Percentiles rank a stretch among this genome's conserved stretches.
Conservation (phyloP, 2,329 filamentous ascomycete species). For the Hawksworthiomyces lignivorus region DNA sequence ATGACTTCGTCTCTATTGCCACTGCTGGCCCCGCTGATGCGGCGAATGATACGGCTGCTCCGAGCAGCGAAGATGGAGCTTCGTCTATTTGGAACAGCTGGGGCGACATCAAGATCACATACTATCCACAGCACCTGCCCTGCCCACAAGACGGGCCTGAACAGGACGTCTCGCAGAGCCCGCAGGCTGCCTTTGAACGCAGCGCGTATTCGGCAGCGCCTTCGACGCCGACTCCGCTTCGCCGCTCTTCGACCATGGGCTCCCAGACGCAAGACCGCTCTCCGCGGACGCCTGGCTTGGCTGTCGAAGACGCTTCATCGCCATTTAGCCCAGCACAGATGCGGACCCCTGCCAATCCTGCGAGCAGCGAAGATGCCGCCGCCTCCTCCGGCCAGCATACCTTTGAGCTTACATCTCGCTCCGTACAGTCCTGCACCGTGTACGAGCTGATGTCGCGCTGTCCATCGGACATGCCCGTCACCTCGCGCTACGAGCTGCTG, state of each 20-base stretch:
- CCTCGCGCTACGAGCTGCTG: slow-evolving; percentile 75
- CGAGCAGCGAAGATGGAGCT: not conserved
- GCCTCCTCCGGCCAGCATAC: slow-evolving; percentile 42
- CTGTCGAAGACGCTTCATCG: slow-evolving; percentile 38
- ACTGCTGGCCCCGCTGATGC: slow-evolving; percentile 39
- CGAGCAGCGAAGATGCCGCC: slow-evolving; percentile 32
- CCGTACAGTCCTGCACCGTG: slow-evolving; percentile 44
- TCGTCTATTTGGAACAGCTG: slow-evolving; percentile 59
- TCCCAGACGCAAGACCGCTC: slow-evolving; percentile 30
- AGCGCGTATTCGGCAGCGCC: slow-evolving; percentile 40
- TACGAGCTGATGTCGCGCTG: slow-evolving; percentile 49
- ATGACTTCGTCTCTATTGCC: slow-evolving; percentile 71
- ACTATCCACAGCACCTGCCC: slow-evolving; percentile 51
- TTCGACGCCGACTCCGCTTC: slow-evolving; percentile 66
- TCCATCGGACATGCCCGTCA: slow-evolving; percentile 59
- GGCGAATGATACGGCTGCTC: slow-evolving; percentile 24
- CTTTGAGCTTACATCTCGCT: slow-evolving; percentile 56
- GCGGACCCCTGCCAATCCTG: slow-evolving; percentile 29
- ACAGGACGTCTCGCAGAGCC: not conserved
- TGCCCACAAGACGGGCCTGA: slow-evolving; percentile 17
- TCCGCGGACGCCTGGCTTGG: slow-evolving; percentile 28
- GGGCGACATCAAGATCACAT: slow-evolving; percentile 72
- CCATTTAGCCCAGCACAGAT: slow-evolving; percentile 26
- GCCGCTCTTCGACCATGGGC: slow-evolving; percentile 56
- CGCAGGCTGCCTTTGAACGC: slow-evolving; percentile 1